These are phyloP conservation scores for Theobroma cacao DNA, from an alignment of 345 rosid genomes.

Conservation along the genomic window DNA sequence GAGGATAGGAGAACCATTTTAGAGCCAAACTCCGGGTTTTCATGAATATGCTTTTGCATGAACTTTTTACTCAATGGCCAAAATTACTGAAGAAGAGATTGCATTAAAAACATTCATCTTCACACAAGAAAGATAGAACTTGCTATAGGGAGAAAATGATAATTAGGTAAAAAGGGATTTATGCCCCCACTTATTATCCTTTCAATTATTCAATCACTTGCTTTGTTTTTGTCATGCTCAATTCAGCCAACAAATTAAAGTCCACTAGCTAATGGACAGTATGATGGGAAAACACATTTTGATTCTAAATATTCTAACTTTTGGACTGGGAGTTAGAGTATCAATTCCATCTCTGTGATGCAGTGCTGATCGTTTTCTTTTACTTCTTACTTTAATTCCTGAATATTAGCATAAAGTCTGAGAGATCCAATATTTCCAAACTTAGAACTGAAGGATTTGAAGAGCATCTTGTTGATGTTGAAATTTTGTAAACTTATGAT, in stretches of 20 bases:
- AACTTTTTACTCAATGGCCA: no score
- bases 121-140: not conserved
- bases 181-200: not conserved
- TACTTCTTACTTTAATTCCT: not conserved
- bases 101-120: not conserved
- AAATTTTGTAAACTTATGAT: slow-evolving; percentile 26
- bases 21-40: not conserved
- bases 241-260: not conserved
- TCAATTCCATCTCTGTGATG: not conserved
- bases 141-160: no score
- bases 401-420: not conserved
- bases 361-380: not conserved
- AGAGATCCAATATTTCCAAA: not conserved
- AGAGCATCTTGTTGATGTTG: slow-evolving; percentile 4
- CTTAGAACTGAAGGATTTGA: not conserved
- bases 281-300: not conserved
- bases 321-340: not conserved
- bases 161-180: not conserved
- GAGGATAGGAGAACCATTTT: not conserved
- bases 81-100: not conserved
- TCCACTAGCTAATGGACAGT: not conserved
- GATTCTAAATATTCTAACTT: not conserved
- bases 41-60: not conserved
- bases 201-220: not conserved
- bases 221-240: not conserved